Base-by-base conservation (phyloP, 257 asterid genomes). In the Vinca minor region DNA sequence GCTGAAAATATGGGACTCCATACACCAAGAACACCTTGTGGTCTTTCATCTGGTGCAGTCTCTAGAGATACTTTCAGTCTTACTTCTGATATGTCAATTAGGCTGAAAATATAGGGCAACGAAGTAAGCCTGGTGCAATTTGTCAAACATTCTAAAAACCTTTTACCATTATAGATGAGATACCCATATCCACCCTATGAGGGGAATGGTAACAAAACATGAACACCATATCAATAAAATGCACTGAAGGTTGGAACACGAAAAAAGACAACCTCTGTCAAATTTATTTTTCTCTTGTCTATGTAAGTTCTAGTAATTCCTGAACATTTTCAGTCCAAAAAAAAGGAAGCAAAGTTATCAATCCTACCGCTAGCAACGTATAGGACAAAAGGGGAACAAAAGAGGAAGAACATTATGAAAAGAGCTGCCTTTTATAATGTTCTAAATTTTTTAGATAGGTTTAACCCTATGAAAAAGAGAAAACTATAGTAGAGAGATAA, bases 1-100 rank as follows among this genome's bases (percentile, higher is more conserved):
- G 98, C 98, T 52, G 98, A 89, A 49, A 93, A 89, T 69, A 93
- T 10, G 60, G n/a, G 21, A 7, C 98, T 80, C 98, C 98, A 93
- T 35, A 93, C 90, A 53, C 98, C 98, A 56, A 93, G 80, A 71
- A 82, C 91, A 63, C 97, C 98, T 69, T 79, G 91, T 36, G 96
- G 98, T 73, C 98, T 81, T 75, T 89, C 83, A 63, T 88, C 89
- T 38, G 98, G 96, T 71, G 89, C 85, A 68, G 97, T 84, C 83
- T 89, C 98, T 81, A 93, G 82, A 52, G 95, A 81, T 63, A 93
- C 78, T 86, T 87, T 93, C 73, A 93, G 73, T 78, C 94, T 79
- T 57, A 89, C 81, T 80, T 85, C 96, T 62, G 98, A 93, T 74
- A 93, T 85, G 83, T 93, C 97, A 66, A 93, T 85, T 76, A 89